Evolutionary conservation across 2,329 filamentous ascomycete genomes (phyloP), one percentile per base, ranked within the genome.

Genomic region (Calonectria montana): DNA sequence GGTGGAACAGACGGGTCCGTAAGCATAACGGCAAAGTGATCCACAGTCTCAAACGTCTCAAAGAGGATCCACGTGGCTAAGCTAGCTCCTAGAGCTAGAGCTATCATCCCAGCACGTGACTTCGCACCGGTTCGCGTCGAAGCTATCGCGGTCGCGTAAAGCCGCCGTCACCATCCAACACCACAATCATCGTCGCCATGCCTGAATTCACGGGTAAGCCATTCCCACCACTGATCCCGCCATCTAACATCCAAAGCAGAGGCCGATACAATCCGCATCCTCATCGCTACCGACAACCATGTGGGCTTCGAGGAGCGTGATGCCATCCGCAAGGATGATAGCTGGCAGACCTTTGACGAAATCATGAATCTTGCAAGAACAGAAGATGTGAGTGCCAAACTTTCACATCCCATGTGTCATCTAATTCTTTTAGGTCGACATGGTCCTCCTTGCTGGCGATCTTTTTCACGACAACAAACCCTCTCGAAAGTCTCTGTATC

Each of bases 391-490:
- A 50, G 84, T 66, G 8, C n/a, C 12, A 4, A 1, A 43, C 15
- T 31, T 10, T 21, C 8, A 13, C 1, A 35, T 64, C 6, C 67
- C 29, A 63, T 55, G 8, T 9, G 16, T 72, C 47, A 71, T 37
- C 65, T 59, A 23, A 39, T 21, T 2, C 9, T 37, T 18, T 13
- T 39, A 92, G 90, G 90, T 99, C 75, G 97, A 99, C 83, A 98
- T 99, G 97, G 94, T 99, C 0, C 88, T 99, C 2, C 91, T 99
- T 5, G 96, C 93, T 3, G 97, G 97, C 57, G 97, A 99, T 81
- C 89, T 99, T 1, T 99, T 99, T 81, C 97, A 99, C 82, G 96
- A 99, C 78, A 99, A 99, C 83, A 98, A 98, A 79, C 97, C 97
- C 3, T 98, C 95, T 8, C 91, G 97, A 71, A 98, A 98, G 81